phyloP scores from a whole-genome alignment of 768 basidiomycete genomes.

The Mycena venus region DNA sequence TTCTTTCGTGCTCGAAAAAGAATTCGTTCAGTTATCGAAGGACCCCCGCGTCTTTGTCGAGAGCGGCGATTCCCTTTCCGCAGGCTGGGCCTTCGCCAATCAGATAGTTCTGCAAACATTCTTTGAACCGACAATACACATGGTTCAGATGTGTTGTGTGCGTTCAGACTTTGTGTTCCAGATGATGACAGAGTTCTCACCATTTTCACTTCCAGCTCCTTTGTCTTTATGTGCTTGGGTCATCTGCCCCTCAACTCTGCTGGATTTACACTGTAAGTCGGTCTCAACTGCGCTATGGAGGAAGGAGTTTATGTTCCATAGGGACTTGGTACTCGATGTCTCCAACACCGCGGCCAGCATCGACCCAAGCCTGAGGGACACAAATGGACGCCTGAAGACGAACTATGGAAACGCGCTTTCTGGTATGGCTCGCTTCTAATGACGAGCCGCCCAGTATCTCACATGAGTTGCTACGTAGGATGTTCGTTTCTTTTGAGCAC shows the following conservation, averaged over 20 bases:
- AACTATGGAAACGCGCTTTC: background rate
- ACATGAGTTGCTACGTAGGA: constrained; percentile 31
- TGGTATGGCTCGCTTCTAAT: background rate
- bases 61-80: constrained; percentile 55
- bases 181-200: background rate
- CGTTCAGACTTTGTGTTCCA: constrained; percentile 30
- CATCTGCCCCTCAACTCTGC: constrained; percentile 61
- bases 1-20: constrained; percentile 38
- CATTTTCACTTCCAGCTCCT: constrained; percentile 37
- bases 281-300: background rate
- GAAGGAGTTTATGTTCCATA: background rate
- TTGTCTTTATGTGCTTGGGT: constrained; percentile 51
- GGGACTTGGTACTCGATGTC: background rate
- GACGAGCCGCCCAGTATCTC: background rate
- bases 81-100: constrained; percentile 71
- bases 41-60: constrained; percentile 55
- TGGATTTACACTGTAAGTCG: constrained; percentile 62
- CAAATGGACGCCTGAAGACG: background rate
- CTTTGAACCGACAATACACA: constrained; percentile 71
- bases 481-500: constrained; percentile 48
- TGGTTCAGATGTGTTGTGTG: constrained; percentile 79
- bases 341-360: background rate
- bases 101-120: constrained; percentile 73
- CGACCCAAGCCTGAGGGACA: background rate
- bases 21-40: constrained; percentile 65